phyloP scores from a whole-genome alignment of 495 filamentous ascomycete species.

The Articulospora tetracladia region DNA sequence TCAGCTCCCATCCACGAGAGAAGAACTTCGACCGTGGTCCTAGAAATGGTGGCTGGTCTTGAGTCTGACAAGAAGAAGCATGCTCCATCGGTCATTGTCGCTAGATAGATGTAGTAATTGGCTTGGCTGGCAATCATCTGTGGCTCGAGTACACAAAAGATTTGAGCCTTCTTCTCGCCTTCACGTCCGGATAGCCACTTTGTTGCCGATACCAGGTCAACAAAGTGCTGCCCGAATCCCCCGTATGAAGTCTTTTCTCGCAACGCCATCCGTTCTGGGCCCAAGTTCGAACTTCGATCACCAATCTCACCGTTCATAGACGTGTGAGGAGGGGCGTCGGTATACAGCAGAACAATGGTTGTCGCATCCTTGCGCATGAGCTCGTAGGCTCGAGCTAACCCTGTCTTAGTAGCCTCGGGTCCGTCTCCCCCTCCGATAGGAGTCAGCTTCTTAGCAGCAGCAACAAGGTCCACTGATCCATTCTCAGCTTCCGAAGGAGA shows the following conservation, averaged over 20 bases:
- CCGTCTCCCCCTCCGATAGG: conserved; percentile 30
- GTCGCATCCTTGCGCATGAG: conserved; percentile 40
- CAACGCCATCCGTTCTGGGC: conserved; percentile 27
- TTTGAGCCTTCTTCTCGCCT: conserved; percentile 34
- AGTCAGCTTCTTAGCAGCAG: conserved; percentile 3
- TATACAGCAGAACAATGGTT: conserved; percentile 43
- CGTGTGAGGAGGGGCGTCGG: conserved; percentile 44
- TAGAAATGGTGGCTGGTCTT: conserved; percentile 30
- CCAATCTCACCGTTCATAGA: conserved; percentile 7
- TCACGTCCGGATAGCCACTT: conserved; percentile 20
- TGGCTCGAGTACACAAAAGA: conserved; percentile 34
- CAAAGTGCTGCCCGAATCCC: conserved; percentile 29
- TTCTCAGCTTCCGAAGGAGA: not conserved
- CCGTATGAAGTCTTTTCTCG: conserved; percentile 21
- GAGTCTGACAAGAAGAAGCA: conserved; percentile 28
- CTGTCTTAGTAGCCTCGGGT: conserved; percentile 43
- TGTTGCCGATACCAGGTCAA: conserved; percentile 37
- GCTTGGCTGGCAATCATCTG: not conserved
- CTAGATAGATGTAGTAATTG: conserved; percentile 33
- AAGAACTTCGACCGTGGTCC: conserved; percentile 37
- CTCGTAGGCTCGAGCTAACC: conserved; percentile 36
- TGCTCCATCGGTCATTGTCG: conserved; percentile 33
- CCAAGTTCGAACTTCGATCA: conserved; percentile 15
- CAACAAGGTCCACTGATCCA: conserved; percentile 7
- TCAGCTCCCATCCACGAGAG: conserved; percentile 45